Conservation (phyloP, 2,329 filamentous ascomycete genomes). For the Proliferodiscus dingleyae region DNA sequence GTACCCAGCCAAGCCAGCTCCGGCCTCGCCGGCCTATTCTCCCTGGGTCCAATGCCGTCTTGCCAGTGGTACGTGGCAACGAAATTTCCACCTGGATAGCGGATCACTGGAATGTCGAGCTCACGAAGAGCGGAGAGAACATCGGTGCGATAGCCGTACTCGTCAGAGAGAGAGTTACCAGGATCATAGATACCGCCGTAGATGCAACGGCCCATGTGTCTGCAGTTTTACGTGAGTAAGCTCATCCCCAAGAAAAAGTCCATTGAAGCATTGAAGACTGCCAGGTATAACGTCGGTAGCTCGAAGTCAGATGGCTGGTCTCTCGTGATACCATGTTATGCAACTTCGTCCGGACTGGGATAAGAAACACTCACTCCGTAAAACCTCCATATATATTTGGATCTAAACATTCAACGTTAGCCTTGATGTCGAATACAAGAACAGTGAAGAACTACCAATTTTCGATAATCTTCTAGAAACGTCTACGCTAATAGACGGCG, state of each 20-base stretch:
- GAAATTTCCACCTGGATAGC: conserved; percentile 83
- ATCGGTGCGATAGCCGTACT: conserved; percentile 72
- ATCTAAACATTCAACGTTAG: conserved; percentile 36
- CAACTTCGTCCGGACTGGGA: background rate
- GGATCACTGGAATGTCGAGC: conserved; percentile 69
- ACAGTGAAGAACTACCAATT: conserved; percentile 41
- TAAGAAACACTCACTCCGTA: conserved; percentile 59
- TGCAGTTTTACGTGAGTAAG: no score
- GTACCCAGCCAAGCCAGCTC: conserved; percentile 76
- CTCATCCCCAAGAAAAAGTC: no score
- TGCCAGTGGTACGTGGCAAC: conserved; percentile 81
- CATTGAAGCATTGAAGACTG: no score
- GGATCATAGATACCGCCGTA: conserved; percentile 84
- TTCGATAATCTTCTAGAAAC: conserved; percentile 60
- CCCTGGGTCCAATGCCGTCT: conserved; percentile 71
- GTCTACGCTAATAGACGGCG: conserved; percentile 61
- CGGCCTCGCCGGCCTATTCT: conserved; percentile 56
- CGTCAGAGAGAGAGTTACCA: conserved; percentile 65
- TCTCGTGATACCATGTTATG: background rate
- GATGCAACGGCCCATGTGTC: conserved; percentile 85
- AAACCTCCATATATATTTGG: conserved; percentile 81
- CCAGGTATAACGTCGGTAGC: background rate
- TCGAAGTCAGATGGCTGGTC: conserved; percentile 4
- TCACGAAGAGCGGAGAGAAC: conserved; percentile 70
- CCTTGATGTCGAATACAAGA: background rate